Conservation (phyloP, 1,284 basidiomycete genomes). For the Ustilago trichophora region DNA sequence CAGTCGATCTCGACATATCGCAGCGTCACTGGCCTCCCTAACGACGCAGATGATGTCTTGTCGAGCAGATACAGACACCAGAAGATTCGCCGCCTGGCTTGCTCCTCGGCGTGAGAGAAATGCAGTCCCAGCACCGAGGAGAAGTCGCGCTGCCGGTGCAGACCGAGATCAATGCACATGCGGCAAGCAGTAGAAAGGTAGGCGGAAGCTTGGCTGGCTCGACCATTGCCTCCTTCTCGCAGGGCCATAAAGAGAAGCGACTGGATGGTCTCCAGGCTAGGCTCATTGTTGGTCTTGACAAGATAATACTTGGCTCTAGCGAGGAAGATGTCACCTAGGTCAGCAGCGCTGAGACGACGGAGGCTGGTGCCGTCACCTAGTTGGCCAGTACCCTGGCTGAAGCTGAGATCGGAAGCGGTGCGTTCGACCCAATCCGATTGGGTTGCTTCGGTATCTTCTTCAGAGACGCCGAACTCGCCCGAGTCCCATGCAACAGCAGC, state of each 20-base stretch:
- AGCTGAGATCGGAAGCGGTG: constrained; percentile 33
- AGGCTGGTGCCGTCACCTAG: constrained; percentile 22
- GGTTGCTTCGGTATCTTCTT: constrained; percentile 35
- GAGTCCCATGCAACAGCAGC: constrained; percentile 48
- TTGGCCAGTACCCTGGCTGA: constrained; percentile 19
- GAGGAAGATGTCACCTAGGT: constrained; percentile 49
- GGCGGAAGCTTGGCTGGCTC: constrained; percentile 42
- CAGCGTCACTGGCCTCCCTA: constrained; percentile 53
- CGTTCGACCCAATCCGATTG: constrained; percentile 43
- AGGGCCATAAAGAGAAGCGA: constrained; percentile 54
- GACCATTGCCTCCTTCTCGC: constrained; percentile 51
- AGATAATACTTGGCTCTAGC: constrained; percentile 53
- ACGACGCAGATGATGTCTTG: constrained; percentile 45
- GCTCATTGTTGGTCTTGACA: constrained; percentile 48
- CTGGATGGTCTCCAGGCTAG: constrained; percentile 50
- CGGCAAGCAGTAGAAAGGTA: constrained; percentile 48
- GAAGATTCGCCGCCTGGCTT: constrained; percentile 45
- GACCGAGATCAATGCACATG: constrained; percentile 53
- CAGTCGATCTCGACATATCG: constrained; percentile 56
- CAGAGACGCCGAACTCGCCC: constrained; percentile 30
- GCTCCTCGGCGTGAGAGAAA: constrained; percentile 48
- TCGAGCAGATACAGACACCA: constrained; percentile 54
- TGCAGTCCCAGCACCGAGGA: constrained; percentile 33
- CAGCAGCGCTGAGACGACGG: constrained; percentile 21
- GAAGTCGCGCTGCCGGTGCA: constrained; percentile 48